phyloP scores from a whole-genome alignment of 306 rosid species.

The Ormosia emarginata region DNA sequence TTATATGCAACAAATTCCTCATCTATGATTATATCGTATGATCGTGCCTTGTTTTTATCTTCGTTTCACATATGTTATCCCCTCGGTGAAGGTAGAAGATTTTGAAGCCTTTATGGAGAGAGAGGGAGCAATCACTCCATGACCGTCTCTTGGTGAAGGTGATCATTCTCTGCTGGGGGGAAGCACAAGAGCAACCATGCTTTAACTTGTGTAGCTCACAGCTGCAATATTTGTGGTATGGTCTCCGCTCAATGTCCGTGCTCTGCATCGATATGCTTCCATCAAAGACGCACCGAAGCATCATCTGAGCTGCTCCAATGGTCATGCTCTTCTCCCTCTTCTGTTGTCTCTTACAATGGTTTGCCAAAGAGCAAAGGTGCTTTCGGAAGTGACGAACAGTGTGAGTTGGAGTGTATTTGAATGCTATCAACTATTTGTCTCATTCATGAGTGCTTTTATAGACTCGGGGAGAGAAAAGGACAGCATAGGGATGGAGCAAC shows the following conservation, averaged over 20 bases:
- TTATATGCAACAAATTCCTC: neutral
- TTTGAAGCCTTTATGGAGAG: neutral
- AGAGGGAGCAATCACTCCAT: neutral
- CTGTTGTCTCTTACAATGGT: neutral
- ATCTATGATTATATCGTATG: neutral
- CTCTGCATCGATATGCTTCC: slow-evolving; percentile 37
- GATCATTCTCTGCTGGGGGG: slow-evolving; percentile 2
- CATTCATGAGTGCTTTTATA: neutral
- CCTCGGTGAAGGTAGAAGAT: neutral
- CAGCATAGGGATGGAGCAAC: neutral
- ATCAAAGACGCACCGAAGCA: slow-evolving; percentile 32
- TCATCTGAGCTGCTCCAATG: slow-evolving; percentile 11
- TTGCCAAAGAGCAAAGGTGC: neutral
- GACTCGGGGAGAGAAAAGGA: neutral
- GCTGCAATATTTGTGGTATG: slow-evolving; percentile 54
- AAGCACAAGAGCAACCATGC: neutral
- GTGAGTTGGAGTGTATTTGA: neutral
- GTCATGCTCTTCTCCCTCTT: slow-evolving; percentile 11
- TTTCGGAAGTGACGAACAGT: neutral
- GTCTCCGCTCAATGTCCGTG: slow-evolving; percentile 42
- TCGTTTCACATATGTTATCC: neutral
- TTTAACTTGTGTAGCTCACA: slow-evolving; percentile 42
- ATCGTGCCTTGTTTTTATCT: neutral
- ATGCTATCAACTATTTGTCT: neutral
- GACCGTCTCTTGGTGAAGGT: slow-evolving; percentile 26